A percentile compares a stretch with the other conserved stretches of the same genome.
phyloP scores from a whole-genome alignment of 108 stramenopile species.

The Skeletonema potamos region DNA sequence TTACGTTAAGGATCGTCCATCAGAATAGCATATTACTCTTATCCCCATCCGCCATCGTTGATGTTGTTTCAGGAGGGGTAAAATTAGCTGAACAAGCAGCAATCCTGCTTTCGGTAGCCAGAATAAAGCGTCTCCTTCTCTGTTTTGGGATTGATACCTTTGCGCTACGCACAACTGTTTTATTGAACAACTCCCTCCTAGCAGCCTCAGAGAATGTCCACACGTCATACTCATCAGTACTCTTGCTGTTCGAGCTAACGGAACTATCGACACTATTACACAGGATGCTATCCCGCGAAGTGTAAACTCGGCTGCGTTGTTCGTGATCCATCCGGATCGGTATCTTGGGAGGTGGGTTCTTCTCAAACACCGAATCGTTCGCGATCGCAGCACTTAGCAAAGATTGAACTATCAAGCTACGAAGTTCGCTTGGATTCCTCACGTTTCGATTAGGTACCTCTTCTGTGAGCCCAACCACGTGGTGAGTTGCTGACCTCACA shows the following conservation, averaged over 20 bases:
- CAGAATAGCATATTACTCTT: neutral
- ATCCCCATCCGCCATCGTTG: neutral
- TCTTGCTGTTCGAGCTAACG: constrained; percentile 14
- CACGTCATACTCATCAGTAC: constrained; percentile 34
- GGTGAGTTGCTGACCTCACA: constrained; percentile 44
- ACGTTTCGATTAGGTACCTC: constrained; percentile 42
- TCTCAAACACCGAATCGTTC: constrained; percentile 41
- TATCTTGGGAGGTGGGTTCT: constrained; percentile 37
- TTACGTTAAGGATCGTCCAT: neutral
- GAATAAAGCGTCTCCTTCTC: constrained; percentile 30
- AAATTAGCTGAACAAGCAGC: neutral
- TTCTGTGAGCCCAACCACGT: constrained; percentile 45
- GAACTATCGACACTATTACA: constrained; percentile 28
- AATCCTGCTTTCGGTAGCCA: neutral
- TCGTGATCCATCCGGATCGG: constrained; percentile 44
- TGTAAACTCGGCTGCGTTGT: constrained; percentile 12
- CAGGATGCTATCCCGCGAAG: neutral
- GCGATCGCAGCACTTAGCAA: constrained; percentile 44
- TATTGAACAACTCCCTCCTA: constrained; percentile 29
- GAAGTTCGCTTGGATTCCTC: constrained; percentile 34
- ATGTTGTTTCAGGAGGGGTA: neutral
- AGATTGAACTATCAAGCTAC: constrained; percentile 45
- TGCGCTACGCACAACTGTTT: constrained; percentile 20
- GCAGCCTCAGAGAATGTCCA: constrained; percentile 44
- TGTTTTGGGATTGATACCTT: constrained; percentile 32